phyloP scores from a whole-genome alignment of 2,329 filamentous ascomycete genomes.

The Aureobasidium sp. region DNA sequence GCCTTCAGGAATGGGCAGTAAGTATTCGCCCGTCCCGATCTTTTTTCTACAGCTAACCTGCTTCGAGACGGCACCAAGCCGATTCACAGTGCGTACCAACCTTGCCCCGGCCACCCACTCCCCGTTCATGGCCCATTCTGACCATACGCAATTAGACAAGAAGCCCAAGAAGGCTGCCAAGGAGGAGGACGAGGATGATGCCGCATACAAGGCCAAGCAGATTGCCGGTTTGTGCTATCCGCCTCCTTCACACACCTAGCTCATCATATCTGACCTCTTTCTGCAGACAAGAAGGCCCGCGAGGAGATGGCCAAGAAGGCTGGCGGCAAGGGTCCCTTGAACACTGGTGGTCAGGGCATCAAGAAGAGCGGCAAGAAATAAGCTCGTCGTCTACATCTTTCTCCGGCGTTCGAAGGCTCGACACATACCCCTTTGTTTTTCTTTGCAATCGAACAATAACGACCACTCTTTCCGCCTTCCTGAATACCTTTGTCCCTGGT shows the following conservation, averaged over 20 bases:
- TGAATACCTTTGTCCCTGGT: background rate
- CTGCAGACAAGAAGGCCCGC: slow-evolving; percentile 55
- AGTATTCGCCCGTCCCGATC: slow-evolving; percentile 15
- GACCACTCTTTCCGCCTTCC: background rate
- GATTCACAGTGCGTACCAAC: slow-evolving; percentile 33
- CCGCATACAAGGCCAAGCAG: slow-evolving; percentile 76
- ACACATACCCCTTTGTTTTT: slow-evolving; percentile 8
- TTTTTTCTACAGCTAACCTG: background rate
- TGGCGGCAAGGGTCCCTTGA: slow-evolving; percentile 80
- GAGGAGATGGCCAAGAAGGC: slow-evolving; percentile 80
- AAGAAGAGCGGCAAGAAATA: slow-evolving; percentile 99
- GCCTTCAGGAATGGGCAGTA: slow-evolving; percentile 44
- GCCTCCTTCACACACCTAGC: background rate
- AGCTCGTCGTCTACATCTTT: background rate
- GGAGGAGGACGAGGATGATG: slow-evolving; percentile 82
- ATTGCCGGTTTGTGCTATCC: slow-evolving; percentile 58
- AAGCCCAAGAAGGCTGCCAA: slow-evolving; percentile 70
- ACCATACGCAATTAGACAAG: slow-evolving; percentile 46
- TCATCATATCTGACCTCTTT: slow-evolving; percentile 8
- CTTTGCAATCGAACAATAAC: background rate
- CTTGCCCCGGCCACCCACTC: background rate
- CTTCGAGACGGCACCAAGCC: slow-evolving; percentile 42
- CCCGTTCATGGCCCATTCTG: background rate
- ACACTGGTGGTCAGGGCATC: slow-evolving; percentile 78
- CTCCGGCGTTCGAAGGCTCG: slow-evolving; percentile 4